These are phyloP conservation scores for Protomyces lactucae-debilis DNA, from an alignment of 1,139 yeast genomes.

Conservation along the genomic window DNA sequence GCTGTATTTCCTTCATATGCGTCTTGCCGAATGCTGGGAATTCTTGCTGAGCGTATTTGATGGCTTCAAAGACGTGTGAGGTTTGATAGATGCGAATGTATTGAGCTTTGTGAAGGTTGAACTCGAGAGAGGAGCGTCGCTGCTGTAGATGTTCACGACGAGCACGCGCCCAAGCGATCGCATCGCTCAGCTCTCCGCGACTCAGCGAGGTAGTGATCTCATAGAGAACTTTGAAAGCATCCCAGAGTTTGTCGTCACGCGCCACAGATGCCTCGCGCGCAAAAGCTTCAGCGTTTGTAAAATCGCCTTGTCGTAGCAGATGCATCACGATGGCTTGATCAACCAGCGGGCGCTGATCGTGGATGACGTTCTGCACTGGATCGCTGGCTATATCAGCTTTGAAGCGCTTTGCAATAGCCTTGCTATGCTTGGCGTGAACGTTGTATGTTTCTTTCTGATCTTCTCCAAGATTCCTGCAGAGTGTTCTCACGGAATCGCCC, in stretches of 20 bases:
- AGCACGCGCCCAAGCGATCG: constrained; percentile 45
- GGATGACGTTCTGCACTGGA: constrained; percentile 28
- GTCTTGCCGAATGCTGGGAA: constrained; percentile 47
- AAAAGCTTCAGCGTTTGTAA: constrained; percentile 41
- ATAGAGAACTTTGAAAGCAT: constrained; percentile 41
- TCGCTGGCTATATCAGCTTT: constrained; percentile 36
- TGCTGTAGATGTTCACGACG: constrained; percentile 35
- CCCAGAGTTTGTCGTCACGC: constrained; percentile 38
- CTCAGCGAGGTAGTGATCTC: constrained; percentile 39
- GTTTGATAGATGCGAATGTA: constrained; percentile 43
- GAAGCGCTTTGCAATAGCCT: constrained; percentile 37
- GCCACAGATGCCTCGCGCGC: constrained; percentile 39
- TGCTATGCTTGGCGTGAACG: constrained; percentile 39
- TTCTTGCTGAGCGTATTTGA: constrained; percentile 52
- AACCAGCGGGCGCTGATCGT: constrained; percentile 8
- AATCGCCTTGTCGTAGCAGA: constrained; percentile 45
- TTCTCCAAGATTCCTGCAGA: constrained; percentile 26
- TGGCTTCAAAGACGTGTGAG: constrained; percentile 41
- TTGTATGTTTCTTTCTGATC: constrained; percentile 39
- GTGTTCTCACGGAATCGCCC: background rate
- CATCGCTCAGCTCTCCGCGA: constrained; percentile 40
- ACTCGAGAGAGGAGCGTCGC: constrained; percentile 49
- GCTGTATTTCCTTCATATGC: constrained; percentile 49
- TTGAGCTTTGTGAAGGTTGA: constrained; percentile 60
- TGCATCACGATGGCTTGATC: constrained; percentile 44